Percentiles rank a stretch among this genome's conserved stretches.
Evolutionary conservation across 2,329 filamentous ascomycete genomes (phyloP).

Genomic region (Aulographum hederae): DNA sequence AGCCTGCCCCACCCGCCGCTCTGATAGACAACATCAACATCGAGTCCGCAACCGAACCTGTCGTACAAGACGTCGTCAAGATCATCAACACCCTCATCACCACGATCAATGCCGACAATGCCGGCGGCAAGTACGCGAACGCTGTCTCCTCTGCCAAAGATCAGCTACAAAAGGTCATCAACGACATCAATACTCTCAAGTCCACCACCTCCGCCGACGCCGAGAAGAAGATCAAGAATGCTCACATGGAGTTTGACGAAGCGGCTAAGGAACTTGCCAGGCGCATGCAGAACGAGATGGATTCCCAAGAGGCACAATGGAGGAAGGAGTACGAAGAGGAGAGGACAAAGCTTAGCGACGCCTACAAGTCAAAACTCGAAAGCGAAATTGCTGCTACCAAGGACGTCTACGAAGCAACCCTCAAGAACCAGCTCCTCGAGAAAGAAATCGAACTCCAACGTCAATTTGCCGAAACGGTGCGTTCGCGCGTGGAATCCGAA

Average conservation of each 20-base stretch:
- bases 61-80: constrained; percentile 84
- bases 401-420: constrained; percentile 63
- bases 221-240: constrained; percentile 53
- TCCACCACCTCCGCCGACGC: constrained; percentile 49
- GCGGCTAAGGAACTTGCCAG: constrained; percentile 75
- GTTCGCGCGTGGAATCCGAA: constrained; percentile 71
- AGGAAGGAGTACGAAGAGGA: constrained; percentile 77
- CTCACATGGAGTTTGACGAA: constrained; percentile 63
- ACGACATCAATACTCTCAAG: constrained; percentile 61
- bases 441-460: constrained; percentile 81
- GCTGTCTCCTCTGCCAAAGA: constrained; percentile 74
- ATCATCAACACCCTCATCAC: constrained; percentile 94
- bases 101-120: constrained; percentile 74
- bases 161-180: constrained; percentile 60
- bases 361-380: constrained; percentile 64
- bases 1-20: constrained; percentile 16
- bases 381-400: constrained; percentile 64
- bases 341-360: constrained; percentile 57
- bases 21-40: constrained; percentile 65
- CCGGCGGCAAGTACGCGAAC: constrained; percentile 56
- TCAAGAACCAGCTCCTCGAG: constrained; percentile 72
- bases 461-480: constrained; percentile 62
- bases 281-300: constrained; percentile 71
- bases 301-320: constrained; percentile 64
- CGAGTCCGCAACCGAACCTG: constrained; percentile 59